These are phyloP conservation scores for Osmanthus fragrans DNA, from an alignment of 257 asterid genomes.

Conservation along the genomic window DNA sequence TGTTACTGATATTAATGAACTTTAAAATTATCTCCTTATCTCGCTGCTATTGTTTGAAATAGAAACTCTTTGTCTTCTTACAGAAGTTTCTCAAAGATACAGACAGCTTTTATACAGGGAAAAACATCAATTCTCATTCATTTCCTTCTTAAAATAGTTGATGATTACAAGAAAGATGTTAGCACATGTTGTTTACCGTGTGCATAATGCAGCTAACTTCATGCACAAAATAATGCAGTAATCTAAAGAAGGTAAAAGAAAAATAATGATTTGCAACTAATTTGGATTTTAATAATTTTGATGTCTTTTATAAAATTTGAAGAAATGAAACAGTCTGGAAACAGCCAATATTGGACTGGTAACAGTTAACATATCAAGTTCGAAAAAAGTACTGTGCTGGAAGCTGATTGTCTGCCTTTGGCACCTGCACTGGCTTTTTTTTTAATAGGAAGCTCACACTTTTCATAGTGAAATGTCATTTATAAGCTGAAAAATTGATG, in stretches of 20 bases:
- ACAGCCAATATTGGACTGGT: neutral
- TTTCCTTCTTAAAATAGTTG: neutral
- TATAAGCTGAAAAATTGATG: neutral
- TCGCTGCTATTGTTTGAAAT: neutral
- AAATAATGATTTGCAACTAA: neutral
- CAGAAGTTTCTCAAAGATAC: neutral
- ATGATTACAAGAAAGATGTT: neutral
- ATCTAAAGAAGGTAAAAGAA: neutral
- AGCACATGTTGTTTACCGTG: neutral
- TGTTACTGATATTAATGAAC: neutral
- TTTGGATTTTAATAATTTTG: neutral
- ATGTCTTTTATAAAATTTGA: neutral
- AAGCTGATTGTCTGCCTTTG: neutral
- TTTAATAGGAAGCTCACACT: neutral
- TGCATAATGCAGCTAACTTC: neutral
- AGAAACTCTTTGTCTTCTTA: constrained; percentile 3
- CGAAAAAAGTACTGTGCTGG: neutral
- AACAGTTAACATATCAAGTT: neutral
- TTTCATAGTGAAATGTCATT: neutral
- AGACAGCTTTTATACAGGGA: neutral
- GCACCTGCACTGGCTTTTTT: neutral
- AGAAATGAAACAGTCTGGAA: neutral
- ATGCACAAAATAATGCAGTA: neutral
- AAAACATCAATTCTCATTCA: neutral
- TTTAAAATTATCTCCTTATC: constrained; percentile 1